Percentiles rank a stretch among this genome's conserved stretches.
These are phyloP conservation scores for Vachellia pachyceras DNA, from an alignment of 306 rosid species.

Conservation along the genomic window DNA sequence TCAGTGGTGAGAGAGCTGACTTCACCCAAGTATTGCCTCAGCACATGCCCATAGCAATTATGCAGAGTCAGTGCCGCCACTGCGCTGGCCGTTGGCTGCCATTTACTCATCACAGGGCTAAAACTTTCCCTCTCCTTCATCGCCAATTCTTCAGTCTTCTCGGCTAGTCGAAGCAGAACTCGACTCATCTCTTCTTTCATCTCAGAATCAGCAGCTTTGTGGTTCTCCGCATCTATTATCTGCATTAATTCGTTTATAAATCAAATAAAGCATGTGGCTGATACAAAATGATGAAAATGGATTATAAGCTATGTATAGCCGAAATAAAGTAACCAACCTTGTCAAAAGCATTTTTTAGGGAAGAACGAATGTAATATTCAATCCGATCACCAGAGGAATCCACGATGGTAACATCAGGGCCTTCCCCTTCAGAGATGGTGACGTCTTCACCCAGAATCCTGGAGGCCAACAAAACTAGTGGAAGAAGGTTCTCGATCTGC, in stretches of 20 bases:
- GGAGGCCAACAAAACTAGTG: slow-evolving; percentile 68
- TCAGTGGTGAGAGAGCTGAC: slow-evolving; percentile 56
- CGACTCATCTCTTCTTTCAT: slow-evolving; percentile 55
- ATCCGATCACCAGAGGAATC: slow-evolving; percentile 72
- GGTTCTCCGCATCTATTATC: slow-evolving; percentile 60
- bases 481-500: slow-evolving; percentile 80
- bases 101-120: slow-evolving; percentile 71
- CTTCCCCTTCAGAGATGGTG: slow-evolving; percentile 53
- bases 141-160: slow-evolving; percentile 82
- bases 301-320: neutral
- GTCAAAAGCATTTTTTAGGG: slow-evolving; percentile 64
- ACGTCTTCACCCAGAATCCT: slow-evolving; percentile 83
- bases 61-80: slow-evolving; percentile 84
- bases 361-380: slow-evolving; percentile 70
- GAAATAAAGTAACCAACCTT: slow-evolving; percentile 54
- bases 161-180: slow-evolving; percentile 67
- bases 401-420: slow-evolving; percentile 56
- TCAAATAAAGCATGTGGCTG: neutral
- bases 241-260: slow-evolving; percentile 23
- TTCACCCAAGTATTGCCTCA: slow-evolving; percentile 74
- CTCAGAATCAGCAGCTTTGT: slow-evolving; percentile 39
- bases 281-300: no score
- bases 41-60: slow-evolving; percentile 69
- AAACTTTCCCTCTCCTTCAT: slow-evolving; percentile 76
- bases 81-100: slow-evolving; percentile 67